phyloP scores from a whole-genome alignment of 257 asterid genomes.

The Solanum virginianum region DNA sequence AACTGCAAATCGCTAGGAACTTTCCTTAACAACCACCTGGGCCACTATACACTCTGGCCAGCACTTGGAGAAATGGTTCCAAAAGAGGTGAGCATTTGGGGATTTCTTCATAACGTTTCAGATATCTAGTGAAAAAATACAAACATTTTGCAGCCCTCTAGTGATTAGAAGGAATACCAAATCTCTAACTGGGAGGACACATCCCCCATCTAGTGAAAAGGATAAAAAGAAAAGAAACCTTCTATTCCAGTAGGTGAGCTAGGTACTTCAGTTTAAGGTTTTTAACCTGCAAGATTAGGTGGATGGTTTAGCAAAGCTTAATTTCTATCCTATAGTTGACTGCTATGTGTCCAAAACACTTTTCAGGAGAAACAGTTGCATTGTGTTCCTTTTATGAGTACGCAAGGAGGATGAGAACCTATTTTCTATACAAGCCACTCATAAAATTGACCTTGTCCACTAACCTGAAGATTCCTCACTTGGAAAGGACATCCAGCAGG shows the following conservation, averaged over 20 bases:
- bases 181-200: not conserved
- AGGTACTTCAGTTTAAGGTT: not conserved
- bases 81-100: not conserved
- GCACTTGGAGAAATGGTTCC: not conserved
- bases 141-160: not conserved
- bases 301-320: not conserved
- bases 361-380: not conserved
- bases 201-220: not conserved
- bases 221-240: not conserved
- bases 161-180: not conserved
- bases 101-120: not conserved
- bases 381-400: not conserved
- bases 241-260: not conserved
- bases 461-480: conserved; percentile 85
- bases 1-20: not conserved
- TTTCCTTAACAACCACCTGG: not conserved
- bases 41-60: not conserved
- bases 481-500: conserved; percentile 98
- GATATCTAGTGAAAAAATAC: not conserved
- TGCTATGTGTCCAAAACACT: not conserved
- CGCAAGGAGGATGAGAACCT: not conserved
- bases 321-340: not conserved
- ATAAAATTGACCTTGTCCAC: conserved; percentile 3
- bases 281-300: not conserved
- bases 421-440: not conserved